Evolutionary conservation across 2,329 filamentous ascomycete genomes (phyloP), one percentile per base, ranked within the genome.

Genomic region (Scleromitrula shiraiana): DNA sequence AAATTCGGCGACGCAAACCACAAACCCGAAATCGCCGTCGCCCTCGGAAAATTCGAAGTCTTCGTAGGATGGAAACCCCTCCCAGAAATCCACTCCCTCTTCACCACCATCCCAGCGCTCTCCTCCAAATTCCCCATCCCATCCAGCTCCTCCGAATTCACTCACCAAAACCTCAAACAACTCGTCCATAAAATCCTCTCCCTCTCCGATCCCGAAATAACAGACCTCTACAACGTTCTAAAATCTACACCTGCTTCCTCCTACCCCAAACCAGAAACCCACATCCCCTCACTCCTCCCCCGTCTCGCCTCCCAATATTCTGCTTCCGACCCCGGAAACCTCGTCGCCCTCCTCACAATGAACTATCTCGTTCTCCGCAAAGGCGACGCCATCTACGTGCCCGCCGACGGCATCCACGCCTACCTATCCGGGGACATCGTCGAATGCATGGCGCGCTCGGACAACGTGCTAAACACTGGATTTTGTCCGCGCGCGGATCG

Each of bases 401-500:
- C 88, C 57, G 91, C 93, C 7, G 90, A 97, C 62, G 91, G 96
- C 61, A 96, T 97, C 60, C 91, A 97, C 65, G 91, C 91, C 44
- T 97, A 97, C 67, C 71, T 93, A 32, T 87, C 82, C 1, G 87
- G 87, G 46, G 90, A 97, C 63, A 95, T 97, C 57, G 88, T 97
- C 64, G 91, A 97, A 69, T 97, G 91, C 74, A 97, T 97, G 91
- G 91, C 91, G 0, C 84, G 88, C 6, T 94, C 87, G n/a, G 91
- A 97, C 75, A 97, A 97, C 56, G 83, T 89, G 2, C 70, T 89
- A 41, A 86, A 85, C 63, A 79, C 77, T 0, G 84, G 85, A 0
- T 87, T 90, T 69, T 88, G 83, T 56, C 83, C 84, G 0, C 70
- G 71, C 1, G 75, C 78, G 0, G 78, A 85, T 39, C 72, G 82